Base-by-base conservation (phyloP, 23 red algal genomes). In the Agarophyton chilense region DNA sequence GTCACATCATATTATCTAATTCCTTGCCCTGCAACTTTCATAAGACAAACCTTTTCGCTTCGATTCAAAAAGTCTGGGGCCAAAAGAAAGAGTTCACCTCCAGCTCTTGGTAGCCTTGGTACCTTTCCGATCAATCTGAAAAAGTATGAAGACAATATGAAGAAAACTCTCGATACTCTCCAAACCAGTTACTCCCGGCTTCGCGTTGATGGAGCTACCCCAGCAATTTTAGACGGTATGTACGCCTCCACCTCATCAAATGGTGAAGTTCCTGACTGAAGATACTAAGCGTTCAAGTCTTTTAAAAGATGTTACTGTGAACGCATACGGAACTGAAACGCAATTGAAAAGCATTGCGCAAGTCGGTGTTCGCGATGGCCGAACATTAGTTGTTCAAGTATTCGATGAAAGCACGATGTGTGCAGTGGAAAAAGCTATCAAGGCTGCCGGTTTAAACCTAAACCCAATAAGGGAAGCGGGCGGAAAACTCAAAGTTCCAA, bases 221-320 rank as follows among this genome's bases (percentile, higher is more conserved):
- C 95, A 14, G 90, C 74, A 39, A 78, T 98, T 22, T 77, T 98
- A n/a, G 95, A 98, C 62, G 81, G 89, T 87, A 94, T 40, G 83
- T 51, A 52, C 68, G 19, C n/a, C n/a, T 38, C 21, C 10, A 29
- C 10, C 22, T 55, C 6, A 28, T 58, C 17, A 25, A 7, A 28
- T 0, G 22, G 22, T 58, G 45, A 39, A 72, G 16, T 24, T 42
- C 25, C 8, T 7, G 1, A 25, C 17, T 25, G 4, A 58, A 11
- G 25, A 58, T 58, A 2, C 55, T 58, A 28, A 53, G 25, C 3
- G 31, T 42, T 26, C 18, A 4, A 70, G 58, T 58, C 14, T 35
- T 47, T 0, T 41, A 60, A 17, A 25, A 95, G 93, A 66, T 70
- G 71, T 95, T 31, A 54, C 36, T 54, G 93, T 95, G 16, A 42